These are phyloP conservation scores for Prunus kanzakura DNA, from an alignment of 306 rosid genomes.

Conservation along the genomic window DNA sequence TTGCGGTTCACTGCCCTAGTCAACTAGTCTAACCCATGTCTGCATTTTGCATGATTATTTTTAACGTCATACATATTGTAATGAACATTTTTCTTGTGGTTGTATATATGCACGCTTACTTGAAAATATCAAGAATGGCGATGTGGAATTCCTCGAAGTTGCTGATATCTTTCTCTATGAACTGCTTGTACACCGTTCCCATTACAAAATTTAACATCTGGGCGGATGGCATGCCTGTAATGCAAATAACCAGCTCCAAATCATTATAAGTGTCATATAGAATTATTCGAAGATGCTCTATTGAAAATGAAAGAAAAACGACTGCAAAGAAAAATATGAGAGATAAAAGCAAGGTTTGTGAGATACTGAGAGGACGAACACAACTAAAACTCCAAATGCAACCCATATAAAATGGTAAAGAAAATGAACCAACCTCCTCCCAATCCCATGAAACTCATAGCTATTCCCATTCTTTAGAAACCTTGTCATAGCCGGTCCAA, in stretches of 20 bases:
- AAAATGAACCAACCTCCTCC: constrained; percentile 33
- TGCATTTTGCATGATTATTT: no score
- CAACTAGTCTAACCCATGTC: no score
- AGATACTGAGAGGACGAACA: neutral
- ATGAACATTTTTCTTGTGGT: neutral
- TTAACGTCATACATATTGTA: no score
- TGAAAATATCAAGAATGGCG: constrained; percentile 62
- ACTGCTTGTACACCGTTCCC: constrained; percentile 33
- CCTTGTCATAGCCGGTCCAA: no score
- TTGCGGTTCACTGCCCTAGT: no score
- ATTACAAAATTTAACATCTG: constrained; percentile 15
- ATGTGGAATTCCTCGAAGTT: constrained; percentile 29
- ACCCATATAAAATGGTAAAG: neutral
- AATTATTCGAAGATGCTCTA: neutral
- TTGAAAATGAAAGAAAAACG: neutral
- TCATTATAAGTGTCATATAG: neutral
- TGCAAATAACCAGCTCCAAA: constrained; percentile 16
- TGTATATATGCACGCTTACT: constrained; percentile 21
- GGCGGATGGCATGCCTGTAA: constrained; percentile 32
- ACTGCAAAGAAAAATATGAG: neutral
- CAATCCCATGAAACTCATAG: constrained; percentile 51
- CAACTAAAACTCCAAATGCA: neutral
- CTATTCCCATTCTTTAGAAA: constrained; percentile 36
- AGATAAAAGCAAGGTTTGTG: neutral
- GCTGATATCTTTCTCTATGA: constrained; percentile 23